A percentile compares a stretch with the other conserved stretches of the same genome.
Evolutionary conservation across 2,329 filamentous ascomycete species (phyloP).

Genomic region (Aspergillus candidus): DNA sequence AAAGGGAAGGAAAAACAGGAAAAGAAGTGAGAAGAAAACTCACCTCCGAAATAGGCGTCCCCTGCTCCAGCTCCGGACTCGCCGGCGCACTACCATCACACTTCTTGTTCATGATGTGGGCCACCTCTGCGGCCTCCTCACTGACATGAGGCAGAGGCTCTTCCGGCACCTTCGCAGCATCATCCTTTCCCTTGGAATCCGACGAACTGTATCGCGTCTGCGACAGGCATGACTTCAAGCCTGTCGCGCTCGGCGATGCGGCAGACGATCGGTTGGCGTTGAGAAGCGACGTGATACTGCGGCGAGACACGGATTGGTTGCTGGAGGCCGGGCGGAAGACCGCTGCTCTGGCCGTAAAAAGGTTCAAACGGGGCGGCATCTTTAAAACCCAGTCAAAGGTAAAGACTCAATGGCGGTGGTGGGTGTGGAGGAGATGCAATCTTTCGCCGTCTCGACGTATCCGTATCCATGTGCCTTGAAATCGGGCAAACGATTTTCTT

Average conservation of each 20-base stretch:
- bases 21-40: constrained; percentile 14
- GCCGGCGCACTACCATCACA: constrained; percentile 37
- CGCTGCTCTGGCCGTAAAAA: constrained; percentile 37
- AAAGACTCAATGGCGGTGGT: constrained; percentile 6
- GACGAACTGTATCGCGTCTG: constrained; percentile 34
- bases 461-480: background rate
- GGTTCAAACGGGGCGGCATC: constrained; percentile 53
- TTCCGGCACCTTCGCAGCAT: constrained; percentile 37
- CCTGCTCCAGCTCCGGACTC: constrained; percentile 57
- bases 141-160: constrained; percentile 54
- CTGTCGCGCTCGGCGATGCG: constrained; percentile 11
- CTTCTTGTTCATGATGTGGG: constrained; percentile 49
- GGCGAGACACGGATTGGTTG: constrained; percentile 11
- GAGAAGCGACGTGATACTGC: constrained; percentile 19
- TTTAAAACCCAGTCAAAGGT: constrained; percentile 10
- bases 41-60: constrained; percentile 62
- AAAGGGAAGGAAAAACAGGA: background rate
- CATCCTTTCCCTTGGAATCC: constrained; percentile 22
- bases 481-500: constrained; percentile 22
- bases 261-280: constrained; percentile 12
- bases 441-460: background rate
- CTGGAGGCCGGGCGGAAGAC: constrained; percentile 26
- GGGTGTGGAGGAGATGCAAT: background rate
- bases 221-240: constrained; percentile 12
- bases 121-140: constrained; percentile 58